Evolutionary conservation across 305 asterid species (phyloP).

Genomic region (Fraxinus xanthoxyloides): DNA sequence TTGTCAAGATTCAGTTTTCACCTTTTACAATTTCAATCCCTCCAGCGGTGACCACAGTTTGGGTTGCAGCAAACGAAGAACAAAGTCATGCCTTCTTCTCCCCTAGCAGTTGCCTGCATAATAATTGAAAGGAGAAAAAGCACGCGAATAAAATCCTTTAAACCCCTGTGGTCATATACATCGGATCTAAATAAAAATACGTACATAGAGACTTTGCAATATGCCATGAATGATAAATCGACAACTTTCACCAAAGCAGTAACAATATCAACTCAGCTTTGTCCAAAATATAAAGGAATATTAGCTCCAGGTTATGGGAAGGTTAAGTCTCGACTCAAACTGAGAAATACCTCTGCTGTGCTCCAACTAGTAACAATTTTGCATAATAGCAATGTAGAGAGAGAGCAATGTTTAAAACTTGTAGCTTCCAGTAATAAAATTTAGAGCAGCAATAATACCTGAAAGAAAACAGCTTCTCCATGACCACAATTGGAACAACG

Average conservation of each 20-base stretch:
- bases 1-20: conserved; percentile 9
- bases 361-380: neutral
- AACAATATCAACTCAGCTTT: neutral
- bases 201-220: neutral
- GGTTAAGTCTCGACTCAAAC: neutral
- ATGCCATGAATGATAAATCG: neutral
- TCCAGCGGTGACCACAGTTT: conserved; percentile 81
- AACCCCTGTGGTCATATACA: neutral
- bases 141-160: neutral
- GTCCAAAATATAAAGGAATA: neutral
- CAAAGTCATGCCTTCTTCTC: conserved; percentile 94
- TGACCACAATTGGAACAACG: conserved; percentile 85
- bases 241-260: neutral
- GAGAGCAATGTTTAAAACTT: neutral
- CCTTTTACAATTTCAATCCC: conserved; percentile 44
- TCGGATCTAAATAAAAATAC: neutral
- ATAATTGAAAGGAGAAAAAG: neutral
- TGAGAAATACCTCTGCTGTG: neutral
- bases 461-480: conserved; percentile 98
- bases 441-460: conserved; percentile 42
- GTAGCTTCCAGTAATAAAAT: neutral
- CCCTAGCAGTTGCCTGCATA: conserved; percentile 83
- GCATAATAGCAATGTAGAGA: neutral
- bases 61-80: conserved; percentile 95
- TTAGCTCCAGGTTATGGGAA: neutral